Base-by-base conservation (phyloP, 306 rosid species). In the Vachellia pachyceras region DNA sequence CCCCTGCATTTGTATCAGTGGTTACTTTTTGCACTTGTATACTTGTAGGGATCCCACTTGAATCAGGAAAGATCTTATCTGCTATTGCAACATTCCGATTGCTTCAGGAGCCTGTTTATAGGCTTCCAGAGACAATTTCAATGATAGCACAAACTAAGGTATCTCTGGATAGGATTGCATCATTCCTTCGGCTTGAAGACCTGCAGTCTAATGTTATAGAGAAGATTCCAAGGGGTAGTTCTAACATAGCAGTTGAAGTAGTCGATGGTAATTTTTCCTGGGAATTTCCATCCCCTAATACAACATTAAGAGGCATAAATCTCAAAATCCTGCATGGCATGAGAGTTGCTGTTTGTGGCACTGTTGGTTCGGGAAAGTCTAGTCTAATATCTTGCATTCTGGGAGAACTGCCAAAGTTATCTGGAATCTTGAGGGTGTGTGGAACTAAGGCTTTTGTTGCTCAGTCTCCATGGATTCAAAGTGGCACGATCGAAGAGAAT, bases 381-480 rank as follows among this genome's bases (percentile, higher is more conserved):
- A 93, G 92, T 84, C 82, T 94, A 67, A 89, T 94, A 71, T 94
- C 97, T 20, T 88, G 91, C 75, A 86, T 91, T 46, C 46, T 94
- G 29, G 98, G 94, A 82, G 98, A 94, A 86, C 87, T 94, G 23
- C 91, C 97, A n/a, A 92, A 87, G 88, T 68, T 86, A 74, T 88
- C 93, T 1, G 97, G 98, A 46, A 58, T 47, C 10, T n/a, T 92
- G 47, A 91, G 73, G 81, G 87, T 94, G 76, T 94, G 98, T 77
- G 97, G 98, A 52, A 82, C 92, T 25, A 92, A 90, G 89, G 98
- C 98, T 70, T 94, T 88, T 60, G 97, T 91, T 64, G 84, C 98
- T 84, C 98, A 94, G 83, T 92, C 97, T 7, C 94, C 98, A 37
- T 94, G 98, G 97, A 91, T 92, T 86, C 98, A 92, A 65, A 94